These are phyloP conservation scores for Mucor velutinosus DNA, from an alignment of 371 early-diverging fungal species.

Conservation along the genomic window DNA sequence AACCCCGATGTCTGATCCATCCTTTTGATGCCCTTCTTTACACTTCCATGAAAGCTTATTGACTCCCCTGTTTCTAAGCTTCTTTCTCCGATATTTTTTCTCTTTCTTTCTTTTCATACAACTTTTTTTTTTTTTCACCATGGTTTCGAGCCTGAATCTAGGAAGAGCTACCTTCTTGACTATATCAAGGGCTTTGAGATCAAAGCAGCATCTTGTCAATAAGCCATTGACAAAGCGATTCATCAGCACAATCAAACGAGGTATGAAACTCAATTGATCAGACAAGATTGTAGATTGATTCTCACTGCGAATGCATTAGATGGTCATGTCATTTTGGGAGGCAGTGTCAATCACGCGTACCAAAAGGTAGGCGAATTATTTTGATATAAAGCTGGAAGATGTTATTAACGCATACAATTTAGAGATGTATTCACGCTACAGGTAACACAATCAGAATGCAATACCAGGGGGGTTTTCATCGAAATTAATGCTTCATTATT, in stretches of 20 bases:
- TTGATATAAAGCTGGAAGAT: not conserved
- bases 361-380: conserved; percentile 5
- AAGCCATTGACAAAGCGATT: conserved; percentile 14
- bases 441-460: conserved; percentile 14
- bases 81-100: conserved; percentile 5
- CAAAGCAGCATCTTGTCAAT: not conserved
- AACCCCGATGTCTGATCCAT: not conserved
- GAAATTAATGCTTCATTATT: not conserved
- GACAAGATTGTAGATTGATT: not conserved
- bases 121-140: not conserved
- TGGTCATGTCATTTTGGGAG: conserved; percentile 5
- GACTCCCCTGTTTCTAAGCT: conserved; percentile 5
- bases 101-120: conserved; percentile 4
- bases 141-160: conserved; percentile 13
- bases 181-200: conserved; percentile 1
- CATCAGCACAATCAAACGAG: conserved; percentile 10
- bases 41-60: not conserved
- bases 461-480: not conserved
- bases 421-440: conserved; percentile 31
- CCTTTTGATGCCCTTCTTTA: not conserved
- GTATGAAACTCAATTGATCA: conserved; percentile 1
- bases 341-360: not conserved
- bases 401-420: not conserved
- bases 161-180: conserved; percentile 8
- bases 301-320: not conserved